phyloP scores from a whole-genome alignment of 352 stramenopile genomes.

The Pythium guiyangense region DNA sequence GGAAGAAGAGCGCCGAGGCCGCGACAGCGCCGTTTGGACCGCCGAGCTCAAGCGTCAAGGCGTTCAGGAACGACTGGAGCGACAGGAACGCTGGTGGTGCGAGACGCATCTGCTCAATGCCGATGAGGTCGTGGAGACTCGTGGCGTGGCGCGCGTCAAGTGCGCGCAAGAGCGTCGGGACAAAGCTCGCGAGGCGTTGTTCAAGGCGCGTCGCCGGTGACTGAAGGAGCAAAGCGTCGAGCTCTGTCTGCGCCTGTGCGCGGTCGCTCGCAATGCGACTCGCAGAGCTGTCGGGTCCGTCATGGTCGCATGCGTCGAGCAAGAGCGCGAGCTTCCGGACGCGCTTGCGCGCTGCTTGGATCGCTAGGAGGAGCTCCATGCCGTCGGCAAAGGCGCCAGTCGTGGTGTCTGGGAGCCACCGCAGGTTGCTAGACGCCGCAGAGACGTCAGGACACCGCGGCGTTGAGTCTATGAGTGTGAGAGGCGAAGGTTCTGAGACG shows the following conservation, averaged over 20 bases:
- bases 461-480: background rate
- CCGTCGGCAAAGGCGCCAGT: conserved; percentile 21
- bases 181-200: conserved; percentile 22
- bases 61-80: conserved; percentile 50
- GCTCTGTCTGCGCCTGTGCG: conserved; percentile 13
- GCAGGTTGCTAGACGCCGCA: conserved; percentile 12
- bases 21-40: background rate
- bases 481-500: background rate
- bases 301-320: conserved; percentile 15
- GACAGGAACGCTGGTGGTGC: conserved; percentile 42
- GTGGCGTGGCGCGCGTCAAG: conserved; percentile 28
- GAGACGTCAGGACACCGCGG: no score
- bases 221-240: conserved; percentile 21
- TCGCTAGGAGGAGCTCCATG: conserved; percentile 42
- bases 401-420: background rate
- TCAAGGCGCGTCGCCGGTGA: conserved; percentile 28
- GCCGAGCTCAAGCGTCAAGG: conserved; percentile 21
- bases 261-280: conserved; percentile 6
- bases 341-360: conserved; percentile 29
- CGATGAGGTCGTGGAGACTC: conserved; percentile 38
- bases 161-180: conserved; percentile 35
- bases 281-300: background rate
- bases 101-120: conserved; percentile 42
- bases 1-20: conserved; percentile 38
- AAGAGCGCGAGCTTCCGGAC: conserved; percentile 39